Evolutionary conservation across 192 early-diverging fungal species (phyloP).

Genomic region (Podila epicladia): DNA sequence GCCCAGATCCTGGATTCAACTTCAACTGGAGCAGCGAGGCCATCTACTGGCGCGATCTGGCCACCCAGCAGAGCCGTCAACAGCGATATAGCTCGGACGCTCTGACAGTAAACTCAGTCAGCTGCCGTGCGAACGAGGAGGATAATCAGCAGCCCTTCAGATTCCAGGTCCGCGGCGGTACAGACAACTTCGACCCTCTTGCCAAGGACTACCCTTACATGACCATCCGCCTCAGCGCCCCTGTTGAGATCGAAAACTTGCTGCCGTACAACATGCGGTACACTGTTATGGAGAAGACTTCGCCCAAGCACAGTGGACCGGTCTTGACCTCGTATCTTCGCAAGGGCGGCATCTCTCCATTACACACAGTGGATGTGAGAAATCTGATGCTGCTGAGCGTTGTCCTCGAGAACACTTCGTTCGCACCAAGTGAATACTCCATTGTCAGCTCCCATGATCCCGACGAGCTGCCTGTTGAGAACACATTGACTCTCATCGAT

Average conservation of each 20-base stretch:
- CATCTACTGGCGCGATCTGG: constrained; percentile 88
- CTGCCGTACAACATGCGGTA: constrained; percentile 90
- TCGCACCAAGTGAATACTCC: constrained; percentile 79
- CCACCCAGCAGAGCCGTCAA: constrained; percentile 38
- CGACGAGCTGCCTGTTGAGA: constrained; percentile 82
- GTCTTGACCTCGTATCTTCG: constrained; percentile 66
- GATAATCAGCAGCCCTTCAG: constrained; percentile 66
- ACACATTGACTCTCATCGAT: constrained; percentile 76
- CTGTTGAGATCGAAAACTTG: constrained; percentile 93
- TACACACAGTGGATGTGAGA: constrained; percentile 87
- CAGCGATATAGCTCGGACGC: constrained; percentile 24
- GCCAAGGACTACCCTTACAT: constrained; percentile 79
- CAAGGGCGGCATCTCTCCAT: constrained; percentile 75
- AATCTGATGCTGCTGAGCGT: constrained; percentile 83
- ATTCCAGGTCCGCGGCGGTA: constrained; percentile 73
- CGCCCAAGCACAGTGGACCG: constrained; percentile 64
- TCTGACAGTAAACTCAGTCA: constrained; percentile 46
- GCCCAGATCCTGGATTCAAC: constrained; percentile 87
- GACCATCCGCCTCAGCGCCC: constrained; percentile 77
- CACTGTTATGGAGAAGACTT: constrained; percentile 79
- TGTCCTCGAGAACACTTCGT: constrained; percentile 80
- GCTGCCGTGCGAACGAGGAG: constrained; percentile 53
- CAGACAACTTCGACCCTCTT: constrained; percentile 58
- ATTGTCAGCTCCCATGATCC: constrained; percentile 86
- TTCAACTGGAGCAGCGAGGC: constrained; percentile 86